These are phyloP conservation scores for Sporisorium graminicola DNA, from an alignment of 1,284 basidiomycete species.

Conservation along the genomic window DNA sequence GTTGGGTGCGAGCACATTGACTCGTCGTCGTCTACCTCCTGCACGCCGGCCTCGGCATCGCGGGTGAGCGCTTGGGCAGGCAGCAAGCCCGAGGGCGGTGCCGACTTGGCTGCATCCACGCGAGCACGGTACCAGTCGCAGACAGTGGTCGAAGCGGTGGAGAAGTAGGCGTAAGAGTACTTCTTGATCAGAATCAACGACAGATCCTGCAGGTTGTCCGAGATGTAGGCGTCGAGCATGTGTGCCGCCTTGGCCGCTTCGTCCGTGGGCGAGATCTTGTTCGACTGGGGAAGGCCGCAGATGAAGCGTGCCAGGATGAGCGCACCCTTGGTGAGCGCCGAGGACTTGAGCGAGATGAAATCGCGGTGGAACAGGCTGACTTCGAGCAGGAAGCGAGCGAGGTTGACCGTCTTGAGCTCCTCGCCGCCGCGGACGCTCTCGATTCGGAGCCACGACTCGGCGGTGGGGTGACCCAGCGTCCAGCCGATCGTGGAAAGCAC, in stretches of 20 bases:
- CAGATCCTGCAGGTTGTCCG: constrained; percentile 85
- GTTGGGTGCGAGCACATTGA: constrained; percentile 59
- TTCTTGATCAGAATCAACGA: constrained; percentile 96
- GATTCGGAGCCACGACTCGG: constrained; percentile 92
- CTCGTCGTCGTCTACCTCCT: constrained; percentile 58
- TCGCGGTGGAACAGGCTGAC: constrained; percentile 96
- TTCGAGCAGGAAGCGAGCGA: constrained; percentile 98
- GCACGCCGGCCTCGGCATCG: constrained; percentile 32
- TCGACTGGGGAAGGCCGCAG: constrained; percentile 66
- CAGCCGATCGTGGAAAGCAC: constrained; percentile 96
- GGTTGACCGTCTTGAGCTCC: constrained; percentile 88
- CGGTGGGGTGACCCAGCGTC: constrained; percentile 96
- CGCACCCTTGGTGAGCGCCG: constrained; percentile 86
- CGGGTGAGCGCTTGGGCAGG: constrained; percentile 49
- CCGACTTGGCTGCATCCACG: constrained; percentile 30
- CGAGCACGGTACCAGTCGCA: constrained; percentile 83
- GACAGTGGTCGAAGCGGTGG: constrained; percentile 89
- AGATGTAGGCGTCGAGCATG: constrained; percentile 84
- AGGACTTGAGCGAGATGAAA: constrained; percentile 87
- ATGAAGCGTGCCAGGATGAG: constrained; percentile 89
- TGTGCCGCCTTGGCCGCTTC: constrained; percentile 73
- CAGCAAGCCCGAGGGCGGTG: constrained; percentile 38
- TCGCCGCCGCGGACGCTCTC: constrained; percentile 73
- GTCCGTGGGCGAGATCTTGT: constrained; percentile 38
- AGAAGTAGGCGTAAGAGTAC: constrained; percentile 94